Evolutionary conservation across 768 basidiomycete genomes (phyloP), one percentile per base, ranked within the genome.

Genomic region (Aureoboletus auriporus): DNA sequence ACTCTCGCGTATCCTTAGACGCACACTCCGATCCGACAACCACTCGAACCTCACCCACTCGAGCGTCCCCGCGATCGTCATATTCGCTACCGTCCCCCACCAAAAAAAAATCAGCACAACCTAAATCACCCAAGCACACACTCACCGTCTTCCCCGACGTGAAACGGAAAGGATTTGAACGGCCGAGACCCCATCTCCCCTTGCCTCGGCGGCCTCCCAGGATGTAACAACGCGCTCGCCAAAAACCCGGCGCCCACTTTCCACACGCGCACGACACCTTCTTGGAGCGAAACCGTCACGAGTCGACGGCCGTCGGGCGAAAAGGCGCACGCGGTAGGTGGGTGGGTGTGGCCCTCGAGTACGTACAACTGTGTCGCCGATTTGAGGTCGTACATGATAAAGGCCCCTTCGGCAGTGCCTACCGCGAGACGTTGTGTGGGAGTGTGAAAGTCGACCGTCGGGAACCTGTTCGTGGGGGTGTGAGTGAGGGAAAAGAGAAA

Each of bases 311-410:
- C 96, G 59, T 99, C 96, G 0, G 93, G 88, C 8, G 93, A 95
- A 65, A 96, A 98, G 49, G 85, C 89, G 53, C 90, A 86, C 0
- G 91, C 92, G 0, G 89, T 79, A 9, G 93, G 80, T 1, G 77
- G 74, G 59, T 85, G 84, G 62, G 82, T 83, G 71, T 97, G 94
- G 0, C 91, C 86, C 58, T 98, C 94, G 10, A 99, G 80, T 0
- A 99, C 89, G 60, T 97, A 99, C 12, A 98, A 73, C 10, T 96
- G 82, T 1, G 89, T 97, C 0, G 93, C 94, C 0, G 93, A 93
- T 68, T 97, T 96, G 44, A 98, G 77, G 62, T 98, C 96, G 62
- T 96, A 98, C 85, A 96, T 93, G 49, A 92, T 77, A 44, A 93
- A 83, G 0, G 93, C 93, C 0, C 95, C 96, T 69, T 99, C 96